Evolutionary conservation across 176 grass and related monocot genomes (phyloP), one percentile per base, ranked within the genome.

Genomic region (Puya raimondii): DNA sequence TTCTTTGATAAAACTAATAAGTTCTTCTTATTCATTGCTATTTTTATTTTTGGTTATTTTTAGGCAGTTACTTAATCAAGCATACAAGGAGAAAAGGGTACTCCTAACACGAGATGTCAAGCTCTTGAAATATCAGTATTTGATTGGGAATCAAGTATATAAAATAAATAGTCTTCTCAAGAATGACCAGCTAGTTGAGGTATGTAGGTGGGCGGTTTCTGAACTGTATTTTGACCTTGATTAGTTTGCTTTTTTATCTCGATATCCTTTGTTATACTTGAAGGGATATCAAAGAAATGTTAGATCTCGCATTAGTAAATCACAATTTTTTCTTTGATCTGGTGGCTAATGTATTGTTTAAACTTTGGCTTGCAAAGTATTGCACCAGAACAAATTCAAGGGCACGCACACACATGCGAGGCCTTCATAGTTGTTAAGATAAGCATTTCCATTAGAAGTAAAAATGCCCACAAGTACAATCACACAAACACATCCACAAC

Each of bases 161-260:
- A 93, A 76, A 85, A 78, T 99, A 71, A 99, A 93, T 76, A 92
- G 75, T 67, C 72, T 93, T 23, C 83, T 99, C 54, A 99, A 99
- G 80, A 88, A 82, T 76, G 94, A 93, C 80, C 94, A 99, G 70
- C 79, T 99, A 63, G 74, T 88, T 48, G 87, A 99, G 94, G 94
- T 99, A 90, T 57, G 16, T 2, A 22, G 4, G 26, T 66, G 10
- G 5, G 51, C 86, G 63, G 64, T 70, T 72, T 74, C 74, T 70
- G 56, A 47, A 50, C 58, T 23, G 33, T 42, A 42, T 42, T 42
- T 42, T 6, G 33, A 23, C 58, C 11, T 56, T 56, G 4, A 56
- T 14, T 63, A 11, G 58, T 63, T 63, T 23, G 7, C 23, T n/a
- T 63, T 1, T 10, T 23, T 3, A 3, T 12, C 12, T 11, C 6